A percentile compares a stretch with the other conserved stretches of the same genome.
Conservation (phyloP, 306 rosid species). For the Sechiopsis laciniata region DNA sequence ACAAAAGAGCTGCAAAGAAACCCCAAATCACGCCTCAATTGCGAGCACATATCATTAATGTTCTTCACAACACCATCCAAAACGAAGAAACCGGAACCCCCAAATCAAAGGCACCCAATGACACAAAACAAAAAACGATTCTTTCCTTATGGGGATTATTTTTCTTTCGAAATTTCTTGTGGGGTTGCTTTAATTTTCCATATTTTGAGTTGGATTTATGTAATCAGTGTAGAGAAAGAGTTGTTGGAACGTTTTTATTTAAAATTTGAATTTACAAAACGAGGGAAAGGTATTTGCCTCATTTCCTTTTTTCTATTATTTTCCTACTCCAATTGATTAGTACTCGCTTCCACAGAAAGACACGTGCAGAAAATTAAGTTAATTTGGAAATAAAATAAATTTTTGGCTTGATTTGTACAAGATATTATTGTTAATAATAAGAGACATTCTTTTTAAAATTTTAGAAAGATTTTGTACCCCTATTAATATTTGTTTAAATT, state of each 20-base stretch:
- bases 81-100: too few species aligned
- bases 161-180: slow-evolving; percentile 23
- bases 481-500: too few species aligned
- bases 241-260: slow-evolving; percentile 44
- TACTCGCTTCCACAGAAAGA: neutral
- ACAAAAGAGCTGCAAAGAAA: slow-evolving; percentile 38
- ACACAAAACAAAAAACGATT: neutral
- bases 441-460: too few species aligned
- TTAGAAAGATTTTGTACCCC: too few species aligned
- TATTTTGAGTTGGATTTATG: slow-evolving; percentile 16
- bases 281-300: slow-evolving; percentile 56
- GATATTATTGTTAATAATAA: too few species aligned
- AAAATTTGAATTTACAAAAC: slow-evolving; percentile 57
- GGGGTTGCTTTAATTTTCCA: slow-evolving; percentile 18
- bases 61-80: neutral
- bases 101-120: neutral
- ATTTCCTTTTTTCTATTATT: slow-evolving; percentile 12
- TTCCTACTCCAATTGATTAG: neutral
- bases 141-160: slow-evolving; percentile 11
- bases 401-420: too few species aligned
- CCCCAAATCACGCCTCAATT: slow-evolving; percentile 40
- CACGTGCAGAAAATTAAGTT: too few species aligned
- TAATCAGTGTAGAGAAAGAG: slow-evolving; percentile 29
- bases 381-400: too few species aligned
- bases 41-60: slow-evolving; percentile 54